Conservation (phyloP, 169 alveolate species). For the Plasmodium vinckei region DNA sequence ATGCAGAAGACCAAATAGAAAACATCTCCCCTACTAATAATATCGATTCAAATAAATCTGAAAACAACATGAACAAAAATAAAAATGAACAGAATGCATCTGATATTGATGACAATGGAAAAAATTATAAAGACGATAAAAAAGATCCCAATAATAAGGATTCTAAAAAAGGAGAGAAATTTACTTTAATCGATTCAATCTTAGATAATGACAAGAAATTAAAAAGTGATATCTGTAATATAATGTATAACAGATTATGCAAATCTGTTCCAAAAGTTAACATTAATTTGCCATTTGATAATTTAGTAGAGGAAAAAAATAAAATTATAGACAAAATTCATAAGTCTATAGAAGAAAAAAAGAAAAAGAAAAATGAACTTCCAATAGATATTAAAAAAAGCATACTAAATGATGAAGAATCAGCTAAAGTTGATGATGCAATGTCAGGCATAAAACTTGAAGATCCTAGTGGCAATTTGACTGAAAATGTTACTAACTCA, state of each 20-base stretch:
- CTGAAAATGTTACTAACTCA: neutral
- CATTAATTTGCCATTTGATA: slow-evolving; percentile 60
- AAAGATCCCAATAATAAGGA: slow-evolving; percentile 13
- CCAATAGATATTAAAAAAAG: neutral
- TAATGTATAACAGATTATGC: slow-evolving; percentile 60
- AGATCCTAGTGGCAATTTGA: neutral
- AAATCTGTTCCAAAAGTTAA: slow-evolving; percentile 69
- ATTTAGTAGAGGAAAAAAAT: slow-evolving; percentile 60
- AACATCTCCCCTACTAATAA: no score
- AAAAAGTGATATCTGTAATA: slow-evolving; percentile 50
- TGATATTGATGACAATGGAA: slow-evolving; percentile 7
- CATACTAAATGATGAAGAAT: neutral
- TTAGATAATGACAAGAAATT: slow-evolving; percentile 61
- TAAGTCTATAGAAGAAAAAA: slow-evolving; percentile 28
- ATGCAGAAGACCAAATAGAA: neutral
- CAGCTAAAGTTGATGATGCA: neutral
- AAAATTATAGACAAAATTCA: slow-evolving; percentile 53
- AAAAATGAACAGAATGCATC: neutral
- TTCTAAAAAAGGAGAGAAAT: slow-evolving; percentile 8
- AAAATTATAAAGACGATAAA: slow-evolving; percentile 14
- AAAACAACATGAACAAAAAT: neutral
- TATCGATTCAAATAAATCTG: neutral
- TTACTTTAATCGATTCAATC: slow-evolving; percentile 47
- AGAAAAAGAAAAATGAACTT: slow-evolving; percentile 14
- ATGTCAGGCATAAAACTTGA: neutral